Evolutionary conservation across 371 early-diverging fungal species (phyloP).

Genomic region (Mortierella sp.): DNA sequence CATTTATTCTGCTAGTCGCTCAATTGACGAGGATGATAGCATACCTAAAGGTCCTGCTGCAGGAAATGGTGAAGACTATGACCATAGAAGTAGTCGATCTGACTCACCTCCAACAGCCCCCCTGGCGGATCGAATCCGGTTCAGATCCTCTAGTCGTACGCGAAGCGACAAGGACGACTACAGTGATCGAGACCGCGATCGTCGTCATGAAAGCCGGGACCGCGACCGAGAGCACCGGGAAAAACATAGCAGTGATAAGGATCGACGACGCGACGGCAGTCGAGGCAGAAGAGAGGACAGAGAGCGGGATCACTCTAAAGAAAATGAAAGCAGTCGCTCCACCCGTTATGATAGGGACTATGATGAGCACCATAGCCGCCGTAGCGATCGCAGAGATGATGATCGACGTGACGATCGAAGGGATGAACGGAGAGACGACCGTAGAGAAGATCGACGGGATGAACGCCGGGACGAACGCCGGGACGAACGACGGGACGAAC

Average conservation of each 20-base stretch:
- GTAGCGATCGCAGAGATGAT: neutral
- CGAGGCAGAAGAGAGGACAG: conserved; percentile 12
- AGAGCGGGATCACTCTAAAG: neutral
- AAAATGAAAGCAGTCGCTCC: conserved; percentile 25
- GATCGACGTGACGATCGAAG: conserved; percentile 21
- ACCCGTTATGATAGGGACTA: conserved; percentile 38
- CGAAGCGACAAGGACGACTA: conserved; percentile 26
- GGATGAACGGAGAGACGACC: conserved; percentile 1
- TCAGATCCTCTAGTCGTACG: conserved; percentile 35
- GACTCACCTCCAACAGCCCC: conserved; percentile 42
- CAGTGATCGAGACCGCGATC: conserved; percentile 19
- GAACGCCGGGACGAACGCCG: conserved; percentile 7
- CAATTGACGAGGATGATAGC: neutral
- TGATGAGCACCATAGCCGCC: conserved; percentile 10
- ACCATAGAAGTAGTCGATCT: conserved; percentile 13
- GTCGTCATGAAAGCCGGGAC: conserved; percentile 21
- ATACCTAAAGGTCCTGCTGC: neutral
- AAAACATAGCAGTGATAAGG: neutral
- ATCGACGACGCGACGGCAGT: conserved; percentile 8
- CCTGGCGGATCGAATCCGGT: conserved; percentile 35
- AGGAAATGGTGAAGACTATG: conserved; percentile 5
- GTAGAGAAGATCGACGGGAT: conserved; percentile 9
- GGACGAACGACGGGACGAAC: neutral
- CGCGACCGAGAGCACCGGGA: conserved; percentile 25
- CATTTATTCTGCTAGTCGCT: too few species aligned